These are phyloP conservation scores for Dryas drummondii DNA, from an alignment of 306 rosid genomes.

Conservation along the genomic window DNA sequence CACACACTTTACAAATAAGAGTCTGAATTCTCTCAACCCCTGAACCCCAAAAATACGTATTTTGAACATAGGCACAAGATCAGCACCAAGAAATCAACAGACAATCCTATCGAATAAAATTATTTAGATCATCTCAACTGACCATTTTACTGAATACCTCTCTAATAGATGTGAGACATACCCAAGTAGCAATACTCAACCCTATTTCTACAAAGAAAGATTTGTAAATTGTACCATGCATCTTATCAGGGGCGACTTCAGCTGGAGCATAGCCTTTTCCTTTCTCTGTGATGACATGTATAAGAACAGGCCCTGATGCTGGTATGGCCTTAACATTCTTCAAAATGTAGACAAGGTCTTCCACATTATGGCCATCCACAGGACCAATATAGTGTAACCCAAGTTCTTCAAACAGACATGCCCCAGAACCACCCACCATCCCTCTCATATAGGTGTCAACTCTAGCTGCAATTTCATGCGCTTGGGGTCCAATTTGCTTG, in stretches of 20 bases:
- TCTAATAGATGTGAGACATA: no score
- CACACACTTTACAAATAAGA: neutral
- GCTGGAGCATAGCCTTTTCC: slow-evolving; percentile 71
- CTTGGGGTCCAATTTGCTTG: slow-evolving; percentile 41
- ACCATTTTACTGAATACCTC: no score
- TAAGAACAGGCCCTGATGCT: slow-evolving; percentile 55
- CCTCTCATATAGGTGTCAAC: slow-evolving; percentile 47
- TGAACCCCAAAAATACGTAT: no score
- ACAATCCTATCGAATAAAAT: no score
- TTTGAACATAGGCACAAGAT: no score
- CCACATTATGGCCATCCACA: slow-evolving; percentile 56
- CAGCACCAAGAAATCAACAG: no score
- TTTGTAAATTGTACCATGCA: slow-evolving; percentile 46
- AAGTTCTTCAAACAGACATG: slow-evolving; percentile 58
- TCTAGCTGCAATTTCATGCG: slow-evolving; percentile 49
- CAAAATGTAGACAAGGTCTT: slow-evolving; percentile 50
- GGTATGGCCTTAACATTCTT: slow-evolving; percentile 45
- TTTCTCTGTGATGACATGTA: slow-evolving; percentile 61
- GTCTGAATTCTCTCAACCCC: no score
- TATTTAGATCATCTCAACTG: no score
- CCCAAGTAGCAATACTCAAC: no score
- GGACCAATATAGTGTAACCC: slow-evolving; percentile 64
- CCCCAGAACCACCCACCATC: slow-evolving; percentile 39
- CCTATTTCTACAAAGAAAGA: neutral
- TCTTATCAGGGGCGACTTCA: slow-evolving; percentile 60